Conservation (phyloP, 1,284 basidiomycete genomes). For the Cryptococcus floricola region DNA sequence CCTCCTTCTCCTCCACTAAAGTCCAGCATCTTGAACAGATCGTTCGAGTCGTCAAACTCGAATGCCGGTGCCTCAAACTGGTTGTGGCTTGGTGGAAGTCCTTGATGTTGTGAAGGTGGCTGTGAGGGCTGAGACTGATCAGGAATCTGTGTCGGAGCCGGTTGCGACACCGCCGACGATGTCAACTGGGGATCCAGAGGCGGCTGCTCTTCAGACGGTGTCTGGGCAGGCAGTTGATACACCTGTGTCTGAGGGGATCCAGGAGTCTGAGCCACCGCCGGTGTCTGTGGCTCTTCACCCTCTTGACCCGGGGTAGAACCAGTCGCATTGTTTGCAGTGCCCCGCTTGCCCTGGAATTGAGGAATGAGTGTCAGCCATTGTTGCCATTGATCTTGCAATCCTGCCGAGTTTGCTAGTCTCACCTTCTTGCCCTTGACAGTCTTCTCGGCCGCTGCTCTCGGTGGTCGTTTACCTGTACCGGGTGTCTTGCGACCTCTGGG, state of each 20-base stretch:
- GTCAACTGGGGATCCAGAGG: conserved; percentile 3
- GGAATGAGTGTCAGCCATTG: neutral
- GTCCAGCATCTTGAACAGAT: conserved; percentile 11
- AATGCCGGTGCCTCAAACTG: conserved; percentile 6
- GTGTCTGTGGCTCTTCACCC: neutral
- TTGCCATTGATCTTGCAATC: neutral
- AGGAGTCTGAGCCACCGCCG: neutral
- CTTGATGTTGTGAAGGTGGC: neutral
- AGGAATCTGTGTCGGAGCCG: neutral
- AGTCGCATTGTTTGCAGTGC: conserved; percentile 1
- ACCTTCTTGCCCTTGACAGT: conserved; percentile 2
- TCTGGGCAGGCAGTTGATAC: neutral
- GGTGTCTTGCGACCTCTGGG: conserved; percentile 6
- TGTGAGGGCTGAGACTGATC: neutral
- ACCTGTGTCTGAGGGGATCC: neutral
- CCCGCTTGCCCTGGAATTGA: neutral
- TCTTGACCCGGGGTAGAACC: neutral
- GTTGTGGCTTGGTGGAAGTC: neutral
- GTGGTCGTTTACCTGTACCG: neutral
- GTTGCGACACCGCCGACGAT: neutral
- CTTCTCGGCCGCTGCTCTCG: conserved; percentile 4
- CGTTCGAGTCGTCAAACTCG: conserved; percentile 9
- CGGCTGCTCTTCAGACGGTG: neutral
- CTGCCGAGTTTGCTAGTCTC: neutral
- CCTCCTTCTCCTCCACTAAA: conserved; percentile 4